phyloP scores from a whole-genome alignment of 2,329 filamentous ascomycete species.

The Nigrospora sphaerica region DNA sequence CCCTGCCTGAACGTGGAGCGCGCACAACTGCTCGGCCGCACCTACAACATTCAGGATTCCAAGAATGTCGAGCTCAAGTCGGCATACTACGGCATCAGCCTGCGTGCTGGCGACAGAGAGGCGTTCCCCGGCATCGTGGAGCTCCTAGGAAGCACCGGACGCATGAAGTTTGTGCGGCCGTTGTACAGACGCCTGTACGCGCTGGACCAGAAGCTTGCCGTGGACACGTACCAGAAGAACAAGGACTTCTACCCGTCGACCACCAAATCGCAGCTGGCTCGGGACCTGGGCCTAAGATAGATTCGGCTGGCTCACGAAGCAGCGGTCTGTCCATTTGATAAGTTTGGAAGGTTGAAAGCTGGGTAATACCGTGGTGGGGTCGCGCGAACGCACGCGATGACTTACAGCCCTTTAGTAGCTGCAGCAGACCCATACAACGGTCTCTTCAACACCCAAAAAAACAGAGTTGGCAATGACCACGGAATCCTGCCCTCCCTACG shows the following conservation, averaged over 20 bases:
- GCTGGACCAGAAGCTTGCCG: slow-evolving; percentile 66
- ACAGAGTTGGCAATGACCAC: too few relatives aligned
- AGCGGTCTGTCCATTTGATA: too few relatives aligned
- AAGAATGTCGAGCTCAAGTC: slow-evolving; percentile 81
- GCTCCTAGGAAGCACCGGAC: slow-evolving; percentile 72
- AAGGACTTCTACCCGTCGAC: slow-evolving; percentile 95
- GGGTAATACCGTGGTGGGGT: too few relatives aligned
- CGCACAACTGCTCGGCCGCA: slow-evolving; percentile 63
- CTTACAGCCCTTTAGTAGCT: too few relatives aligned
- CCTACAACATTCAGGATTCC: slow-evolving; percentile 67
- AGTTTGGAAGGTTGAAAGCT: too few relatives aligned
- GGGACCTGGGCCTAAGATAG: slow-evolving; percentile 55
- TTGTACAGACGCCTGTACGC: slow-evolving; percentile 71
- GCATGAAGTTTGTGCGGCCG: slow-evolving; percentile 96
- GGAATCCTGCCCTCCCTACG: too few relatives aligned
- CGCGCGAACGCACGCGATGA: too few relatives aligned
- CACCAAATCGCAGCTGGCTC: slow-evolving; percentile 77
- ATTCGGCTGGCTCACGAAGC: too few relatives aligned
- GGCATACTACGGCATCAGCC: slow-evolving; percentile 72
- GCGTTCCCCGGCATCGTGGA: slow-evolving; percentile 66
- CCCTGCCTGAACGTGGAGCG: slow-evolving; percentile 56
- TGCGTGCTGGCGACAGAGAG: slow-evolving; percentile 63
- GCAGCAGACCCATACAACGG: too few relatives aligned
- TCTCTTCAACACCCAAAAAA: too few relatives aligned
- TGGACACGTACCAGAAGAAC: slow-evolving; percentile 79